These are phyloP conservation scores for Lactarius quietus DNA, from an alignment of 768 basidiomycete genomes.

Conservation along the genomic window DNA sequence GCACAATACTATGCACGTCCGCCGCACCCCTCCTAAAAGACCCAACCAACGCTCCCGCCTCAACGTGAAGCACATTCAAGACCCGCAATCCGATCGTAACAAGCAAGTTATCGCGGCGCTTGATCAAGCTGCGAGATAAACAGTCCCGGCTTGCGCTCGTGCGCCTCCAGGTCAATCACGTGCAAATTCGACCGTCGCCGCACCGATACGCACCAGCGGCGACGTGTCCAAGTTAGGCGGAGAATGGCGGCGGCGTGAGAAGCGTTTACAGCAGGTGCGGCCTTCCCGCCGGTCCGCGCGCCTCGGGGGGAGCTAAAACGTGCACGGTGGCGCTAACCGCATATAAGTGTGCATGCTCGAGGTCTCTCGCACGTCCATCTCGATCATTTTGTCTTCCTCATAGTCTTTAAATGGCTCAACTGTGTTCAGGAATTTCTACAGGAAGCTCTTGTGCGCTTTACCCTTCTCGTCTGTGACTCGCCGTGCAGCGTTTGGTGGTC, in stretches of 20 bases:
- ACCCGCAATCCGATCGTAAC: conserved; percentile 80
- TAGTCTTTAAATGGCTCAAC: conserved; percentile 54
- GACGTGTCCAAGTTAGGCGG: conserved; percentile 55
- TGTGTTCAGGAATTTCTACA: conserved; percentile 73
- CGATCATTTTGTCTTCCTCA: conserved; percentile 69
- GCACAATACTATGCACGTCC: conserved; percentile 34
- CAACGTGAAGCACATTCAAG: conserved; percentile 52
- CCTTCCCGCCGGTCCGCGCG: conserved; percentile 44
- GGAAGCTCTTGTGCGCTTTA: conserved; percentile 67
- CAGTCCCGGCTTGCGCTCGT: conserved; percentile 37
- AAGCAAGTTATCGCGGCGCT: conserved; percentile 55
- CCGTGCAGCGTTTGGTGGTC: conserved; percentile 79
- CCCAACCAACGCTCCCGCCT: conserved; percentile 65
- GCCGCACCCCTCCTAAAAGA: conserved; percentile 42
- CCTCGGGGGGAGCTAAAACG: conserved; percentile 44
- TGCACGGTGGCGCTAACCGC: conserved; percentile 56
- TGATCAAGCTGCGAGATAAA: conserved; percentile 49
- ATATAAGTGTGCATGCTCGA: conserved; percentile 52
- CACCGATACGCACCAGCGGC: conserved; percentile 84
- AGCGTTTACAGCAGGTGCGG: conserved; percentile 45
- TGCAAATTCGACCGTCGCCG: conserved; percentile 63
- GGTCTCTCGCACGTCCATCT: conserved; percentile 55
- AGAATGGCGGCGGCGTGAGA: conserved; percentile 49
- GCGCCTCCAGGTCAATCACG: conserved; percentile 33
- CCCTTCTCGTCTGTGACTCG: conserved; percentile 41